Conservation (phyloP, 1,284 basidiomycete species). For the Cutaneotrichosporon arboriforme region DNA sequence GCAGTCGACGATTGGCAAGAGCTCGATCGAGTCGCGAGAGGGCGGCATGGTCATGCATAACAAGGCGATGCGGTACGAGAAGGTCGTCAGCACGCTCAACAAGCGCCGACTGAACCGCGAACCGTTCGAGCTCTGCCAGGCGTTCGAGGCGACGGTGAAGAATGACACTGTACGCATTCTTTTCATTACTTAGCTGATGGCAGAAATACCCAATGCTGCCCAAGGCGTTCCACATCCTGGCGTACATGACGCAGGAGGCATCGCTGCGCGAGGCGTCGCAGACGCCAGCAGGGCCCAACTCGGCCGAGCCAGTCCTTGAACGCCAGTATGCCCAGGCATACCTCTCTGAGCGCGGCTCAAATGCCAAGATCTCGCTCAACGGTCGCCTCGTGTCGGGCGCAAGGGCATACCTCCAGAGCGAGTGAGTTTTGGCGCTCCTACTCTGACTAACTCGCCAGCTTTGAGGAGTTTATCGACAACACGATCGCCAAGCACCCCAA, state of each 20-base stretch:
- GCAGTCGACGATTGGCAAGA: slow-evolving; percentile 27
- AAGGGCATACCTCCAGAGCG: slow-evolving; percentile 56
- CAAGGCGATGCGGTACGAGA: slow-evolving; percentile 93
- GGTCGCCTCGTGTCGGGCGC: slow-evolving; percentile 38
- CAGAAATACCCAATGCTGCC: slow-evolving; percentile 46
- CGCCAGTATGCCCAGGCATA: slow-evolving; percentile 53
- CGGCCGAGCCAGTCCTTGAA: slow-evolving; percentile 34
- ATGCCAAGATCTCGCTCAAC: slow-evolving; percentile 25
- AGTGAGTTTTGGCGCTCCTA: slow-evolving; percentile 38
- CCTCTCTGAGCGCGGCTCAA: slow-evolving; percentile 28
- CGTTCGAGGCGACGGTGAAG: slow-evolving; percentile 34
- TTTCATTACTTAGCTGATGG: background rate
- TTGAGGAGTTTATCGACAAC: slow-evolving; percentile 76
- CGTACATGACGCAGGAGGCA: slow-evolving; percentile 50
- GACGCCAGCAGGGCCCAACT: background rate
- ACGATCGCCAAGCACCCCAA: slow-evolving; percentile 76
- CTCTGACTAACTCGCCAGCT: slow-evolving; percentile 50
- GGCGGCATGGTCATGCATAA: slow-evolving; percentile 60
- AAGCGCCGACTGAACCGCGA: slow-evolving; percentile 33
- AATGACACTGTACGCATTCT: slow-evolving; percentile 25
- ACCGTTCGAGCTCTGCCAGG: slow-evolving; percentile 33
- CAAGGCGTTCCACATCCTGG: slow-evolving; percentile 45
- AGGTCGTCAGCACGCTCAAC: slow-evolving; percentile 61
- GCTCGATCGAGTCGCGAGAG: slow-evolving; percentile 31
- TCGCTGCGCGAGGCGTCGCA: slow-evolving; percentile 34